A percentile compares a stretch with the other conserved stretches of the same genome.
Conservation (phyloP, 306 rosid genomes). For the Trichosanthes cucumerina region DNA sequence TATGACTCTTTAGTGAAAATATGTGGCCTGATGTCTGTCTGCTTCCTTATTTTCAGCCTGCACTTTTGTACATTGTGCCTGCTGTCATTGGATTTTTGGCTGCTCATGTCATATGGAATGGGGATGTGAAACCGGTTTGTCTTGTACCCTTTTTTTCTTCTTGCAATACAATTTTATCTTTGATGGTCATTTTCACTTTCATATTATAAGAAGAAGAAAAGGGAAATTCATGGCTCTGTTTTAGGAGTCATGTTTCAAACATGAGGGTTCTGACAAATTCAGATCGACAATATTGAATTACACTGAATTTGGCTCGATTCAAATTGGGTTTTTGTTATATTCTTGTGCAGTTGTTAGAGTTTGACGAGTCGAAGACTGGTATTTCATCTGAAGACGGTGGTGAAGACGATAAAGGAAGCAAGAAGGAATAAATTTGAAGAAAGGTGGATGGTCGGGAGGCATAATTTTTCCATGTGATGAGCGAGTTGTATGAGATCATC, state of each 20-base stretch:
- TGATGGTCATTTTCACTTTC: background rate
- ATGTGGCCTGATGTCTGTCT: slow-evolving; percentile 1
- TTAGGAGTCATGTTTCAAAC: background rate
- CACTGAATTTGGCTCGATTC: background rate
- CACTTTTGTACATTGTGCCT: slow-evolving; percentile 89
- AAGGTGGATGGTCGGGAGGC: slow-evolving; percentile 1
- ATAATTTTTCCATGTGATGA: background rate
- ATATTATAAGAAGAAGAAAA: background rate
- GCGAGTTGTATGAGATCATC: background rate
- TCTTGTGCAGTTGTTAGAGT: slow-evolving; percentile 61
- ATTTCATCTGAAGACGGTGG: slow-evolving; percentile 35
- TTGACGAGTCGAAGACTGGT: slow-evolving; percentile 66
- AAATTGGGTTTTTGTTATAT: background rate
- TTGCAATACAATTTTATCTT: background rate
- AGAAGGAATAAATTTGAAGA: slow-evolving; percentile 50
- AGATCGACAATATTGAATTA: background rate
- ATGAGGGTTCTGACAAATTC: too few species aligned
- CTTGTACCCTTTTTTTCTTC: background rate
- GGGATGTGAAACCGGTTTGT: slow-evolving; percentile 88
- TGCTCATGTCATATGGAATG: slow-evolving; percentile 84
- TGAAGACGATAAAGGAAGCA: slow-evolving; percentile 34
- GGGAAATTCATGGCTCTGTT: background rate
- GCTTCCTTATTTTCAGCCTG: slow-evolving; percentile 52
- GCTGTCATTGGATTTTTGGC: slow-evolving; percentile 92
- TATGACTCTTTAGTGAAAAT: background rate